phyloP scores from a whole-genome alignment of 2,329 filamentous ascomycete species.

The Myriosclerotinia curreyana region DNA sequence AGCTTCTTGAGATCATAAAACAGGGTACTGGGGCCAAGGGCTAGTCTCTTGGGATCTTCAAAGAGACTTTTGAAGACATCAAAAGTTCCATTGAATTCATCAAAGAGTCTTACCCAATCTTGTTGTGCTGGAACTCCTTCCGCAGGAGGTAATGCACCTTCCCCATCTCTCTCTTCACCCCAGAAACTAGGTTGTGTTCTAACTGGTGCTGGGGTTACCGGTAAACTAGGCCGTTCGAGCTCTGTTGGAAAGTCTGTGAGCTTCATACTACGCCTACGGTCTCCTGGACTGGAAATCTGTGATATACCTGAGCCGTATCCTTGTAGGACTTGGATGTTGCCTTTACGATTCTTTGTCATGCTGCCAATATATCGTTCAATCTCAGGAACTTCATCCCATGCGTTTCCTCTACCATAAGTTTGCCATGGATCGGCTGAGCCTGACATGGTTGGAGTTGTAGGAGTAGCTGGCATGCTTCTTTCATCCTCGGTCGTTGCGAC shows the following conservation, averaged over 20 bases:
- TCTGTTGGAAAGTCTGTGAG: slow-evolving; percentile 86
- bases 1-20: slow-evolving; percentile 18
- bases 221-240: slow-evolving; percentile 78
- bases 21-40: slow-evolving; percentile 1
- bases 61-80: slow-evolving; percentile 19
- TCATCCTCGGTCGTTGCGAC: slow-evolving; percentile 43
- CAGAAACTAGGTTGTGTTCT: slow-evolving; percentile 62
- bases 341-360: slow-evolving; percentile 62
- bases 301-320: slow-evolving; percentile 37
- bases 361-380: slow-evolving; percentile 85
- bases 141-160: slow-evolving; percentile 65
- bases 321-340: slow-evolving; percentile 39
- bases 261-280: slow-evolving; percentile 53
- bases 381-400: slow-evolving; percentile 88
- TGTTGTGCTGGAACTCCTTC: slow-evolving; percentile 82
- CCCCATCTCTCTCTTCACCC: slow-evolving; percentile 51
- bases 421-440: slow-evolving; percentile 63
- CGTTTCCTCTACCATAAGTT: slow-evolving; percentile 72
- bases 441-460: slow-evolving; percentile 49
- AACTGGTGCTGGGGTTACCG: slow-evolving; percentile 84
- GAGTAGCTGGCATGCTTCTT: slow-evolving; percentile 45
- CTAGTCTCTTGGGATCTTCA: slow-evolving; percentile 10
- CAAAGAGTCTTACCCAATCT: slow-evolving; percentile 84
- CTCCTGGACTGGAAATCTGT: slow-evolving; percentile 35
- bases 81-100: slow-evolving; percentile 29